Evolutionary conservation across 2,329 filamentous ascomycete genomes (phyloP).

Genomic region (Trichoderma breve): DNA sequence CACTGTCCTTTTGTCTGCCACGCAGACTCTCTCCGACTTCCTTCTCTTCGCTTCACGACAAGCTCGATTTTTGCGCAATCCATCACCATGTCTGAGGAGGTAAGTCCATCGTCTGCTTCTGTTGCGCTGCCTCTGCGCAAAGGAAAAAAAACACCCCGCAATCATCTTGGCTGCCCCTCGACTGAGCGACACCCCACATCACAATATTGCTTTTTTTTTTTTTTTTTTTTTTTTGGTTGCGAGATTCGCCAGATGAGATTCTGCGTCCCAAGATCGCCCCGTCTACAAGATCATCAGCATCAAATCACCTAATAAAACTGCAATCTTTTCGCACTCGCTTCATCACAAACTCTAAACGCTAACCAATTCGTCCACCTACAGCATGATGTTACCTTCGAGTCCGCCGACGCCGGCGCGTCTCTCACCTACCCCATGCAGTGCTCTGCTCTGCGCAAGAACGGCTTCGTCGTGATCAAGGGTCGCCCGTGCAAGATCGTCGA

Average conservation of each 20-base stretch:
- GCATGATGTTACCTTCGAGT: constrained; percentile 78
- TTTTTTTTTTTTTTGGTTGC: background rate
- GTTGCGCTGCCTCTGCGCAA: constrained; percentile 24
- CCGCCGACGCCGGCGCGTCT: constrained; percentile 94
- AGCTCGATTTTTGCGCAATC: constrained; percentile 40
- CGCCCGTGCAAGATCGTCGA: constrained; percentile 99
- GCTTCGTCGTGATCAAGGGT: constrained; percentile 96
- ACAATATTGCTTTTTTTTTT: constrained; percentile 15
- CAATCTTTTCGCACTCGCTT: constrained; percentile 13
- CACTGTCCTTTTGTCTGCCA: constrained; percentile 22
- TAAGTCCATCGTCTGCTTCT: constrained; percentile 39
- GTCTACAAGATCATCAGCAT: constrained; percentile 24
- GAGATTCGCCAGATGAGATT: background rate
- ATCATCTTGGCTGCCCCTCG: constrained; percentile 40
- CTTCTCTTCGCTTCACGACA: constrained; percentile 30
- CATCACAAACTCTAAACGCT: constrained; percentile 16
- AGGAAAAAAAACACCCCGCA: constrained; percentile 48
- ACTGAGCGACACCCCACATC: constrained; percentile 24
- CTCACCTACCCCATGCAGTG: constrained; percentile 97
- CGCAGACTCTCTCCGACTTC: constrained; percentile 23
- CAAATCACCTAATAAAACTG: background rate
- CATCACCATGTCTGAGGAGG: constrained; percentile 60
- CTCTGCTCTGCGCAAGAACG: constrained; percentile 99
- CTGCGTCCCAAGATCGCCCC: background rate
- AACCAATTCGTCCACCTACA: constrained; percentile 34